Conservation (phyloP, 2,329 filamentous ascomycete genomes). For the Fusarium multiceps region DNA sequence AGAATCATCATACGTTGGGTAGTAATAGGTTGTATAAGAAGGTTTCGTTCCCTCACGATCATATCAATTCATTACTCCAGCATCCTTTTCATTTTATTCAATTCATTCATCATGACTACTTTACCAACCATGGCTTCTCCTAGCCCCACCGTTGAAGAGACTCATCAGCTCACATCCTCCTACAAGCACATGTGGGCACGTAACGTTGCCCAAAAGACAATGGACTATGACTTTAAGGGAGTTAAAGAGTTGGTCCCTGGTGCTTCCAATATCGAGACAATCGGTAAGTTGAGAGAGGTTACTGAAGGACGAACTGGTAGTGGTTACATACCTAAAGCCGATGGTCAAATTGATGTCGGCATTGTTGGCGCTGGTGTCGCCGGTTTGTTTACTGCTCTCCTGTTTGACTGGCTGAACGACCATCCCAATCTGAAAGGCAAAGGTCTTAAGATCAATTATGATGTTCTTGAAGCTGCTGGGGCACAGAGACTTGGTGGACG, state of each 20-base stretch:
- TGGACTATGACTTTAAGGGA: background rate
- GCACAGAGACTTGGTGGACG: slow-evolving; percentile 15
- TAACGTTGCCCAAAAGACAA: background rate
- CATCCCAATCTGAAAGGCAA: background rate
- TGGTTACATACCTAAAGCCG: background rate
- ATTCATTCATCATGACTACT: background rate
- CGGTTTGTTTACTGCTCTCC: slow-evolving; percentile 11
- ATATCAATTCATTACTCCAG: too few species aligned
- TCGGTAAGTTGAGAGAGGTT: too few species aligned
- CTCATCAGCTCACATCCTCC: background rate
- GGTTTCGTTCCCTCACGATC: fast-evolving
- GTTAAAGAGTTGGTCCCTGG: background rate
- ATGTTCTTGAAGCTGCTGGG: slow-evolving; percentile 21
- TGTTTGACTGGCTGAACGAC: slow-evolving; percentile 20
- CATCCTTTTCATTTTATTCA: background rate
- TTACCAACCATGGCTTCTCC: background rate
- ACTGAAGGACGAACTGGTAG: too few species aligned
- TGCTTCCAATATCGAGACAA: too few species aligned
- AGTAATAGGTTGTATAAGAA: background rate
- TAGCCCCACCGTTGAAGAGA: fast-evolving
- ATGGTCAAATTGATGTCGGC: background rate
- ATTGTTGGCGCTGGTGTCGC: slow-evolving; percentile 23
- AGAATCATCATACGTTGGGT: fast-evolving
- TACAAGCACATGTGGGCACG: slow-evolving; percentile 1
- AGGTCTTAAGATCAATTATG: background rate